Conservation (phyloP, 805 yeast species). For the Wickerhamiella galacta region DNA sequence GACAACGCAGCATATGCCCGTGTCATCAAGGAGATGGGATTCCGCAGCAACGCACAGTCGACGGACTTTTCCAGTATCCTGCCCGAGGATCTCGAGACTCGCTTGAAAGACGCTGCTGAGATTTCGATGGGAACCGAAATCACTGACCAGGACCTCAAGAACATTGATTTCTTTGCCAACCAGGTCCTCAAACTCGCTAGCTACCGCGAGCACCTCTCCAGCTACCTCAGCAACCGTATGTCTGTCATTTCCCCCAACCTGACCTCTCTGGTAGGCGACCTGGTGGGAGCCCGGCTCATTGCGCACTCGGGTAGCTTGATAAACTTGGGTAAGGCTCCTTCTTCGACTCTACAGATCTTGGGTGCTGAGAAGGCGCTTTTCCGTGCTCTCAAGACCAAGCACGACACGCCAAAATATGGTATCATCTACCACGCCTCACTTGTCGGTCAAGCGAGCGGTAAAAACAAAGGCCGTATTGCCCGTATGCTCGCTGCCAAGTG, state of each 20-base stretch:
- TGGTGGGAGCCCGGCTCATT: constrained; percentile 94
- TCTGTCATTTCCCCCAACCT: constrained; percentile 97
- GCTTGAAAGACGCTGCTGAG: constrained; percentile 91
- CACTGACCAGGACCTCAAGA: constrained; percentile 73
- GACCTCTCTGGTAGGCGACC: constrained; percentile 90
- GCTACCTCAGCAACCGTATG: constrained; percentile 87
- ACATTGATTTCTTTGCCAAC: constrained; percentile 81
- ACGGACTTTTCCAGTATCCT: constrained; percentile 79
- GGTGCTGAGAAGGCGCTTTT: constrained; percentile 96
- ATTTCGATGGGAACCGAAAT: constrained; percentile 99
- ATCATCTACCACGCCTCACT: constrained; percentile 87
- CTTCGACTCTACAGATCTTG: constrained; percentile 91
- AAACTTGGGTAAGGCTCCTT: constrained; percentile 94
- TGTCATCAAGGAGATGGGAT: constrained; percentile 84
- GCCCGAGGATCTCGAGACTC: constrained; percentile 86
- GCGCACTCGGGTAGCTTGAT: constrained; percentile 94
- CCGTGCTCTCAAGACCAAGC: constrained; percentile 91
- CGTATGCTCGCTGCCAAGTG: constrained; percentile 98
- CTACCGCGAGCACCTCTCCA: constrained; percentile 89
- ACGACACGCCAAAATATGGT: constrained; percentile 94
- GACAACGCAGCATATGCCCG: constrained; percentile 95
- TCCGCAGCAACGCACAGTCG: constrained; percentile 77
- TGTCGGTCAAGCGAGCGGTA: constrained; percentile 84
- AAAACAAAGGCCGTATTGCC: constrained; percentile 98
- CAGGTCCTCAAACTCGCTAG: constrained; percentile 93